Base-by-base conservation (phyloP, 2,329 filamentous ascomycete species). In the Sporothrix humicola region DNA sequence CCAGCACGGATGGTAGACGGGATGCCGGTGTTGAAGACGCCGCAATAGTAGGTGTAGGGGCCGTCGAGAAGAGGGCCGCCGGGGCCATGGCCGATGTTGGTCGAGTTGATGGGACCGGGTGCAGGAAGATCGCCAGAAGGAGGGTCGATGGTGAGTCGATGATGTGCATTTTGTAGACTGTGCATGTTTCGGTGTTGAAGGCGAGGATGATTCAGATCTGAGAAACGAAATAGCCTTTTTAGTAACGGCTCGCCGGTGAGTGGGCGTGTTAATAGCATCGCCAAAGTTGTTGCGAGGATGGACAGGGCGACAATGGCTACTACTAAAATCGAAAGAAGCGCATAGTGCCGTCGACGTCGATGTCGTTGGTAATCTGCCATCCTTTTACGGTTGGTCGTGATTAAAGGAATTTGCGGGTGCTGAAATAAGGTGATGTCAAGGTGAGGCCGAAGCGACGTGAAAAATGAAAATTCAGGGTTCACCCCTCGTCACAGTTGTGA, bases 11-110 rank as follows among this genome's bases (percentile, higher is more conserved):
- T 63, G 9, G 68, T 72, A 7, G 26, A 17, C 0, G 73, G 72
- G 5, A 54, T 20, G 46, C 74, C 73, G 0, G 76, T 77, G 54
- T 73, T 69, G 56, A 77, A 77, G 69, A 73, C 48, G 56, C 76
- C 76, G 61, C 76, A 77, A 50, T 69, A 77, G 58, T 72, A 77
- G 23, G 71, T 71, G 72, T 77, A 77, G 3, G 61, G 61, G 0
- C 75, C 76, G 15, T 76, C 65, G 3, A 42, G 3, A 72, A 74
- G 75, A 2, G 76, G 75, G 2, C 76, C 76, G 13, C 76, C 76
- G 0, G 74, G 72, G 2, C 73, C 75, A 2, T 48, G 61, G 17
- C 73, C 65, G 9, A 73, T 20, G 20, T 48, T 26, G 12, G 46
- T 20, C 10, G 20, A 10, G 10, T 44, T 20, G 5, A 75, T 10